Evolutionary conservation across 805 yeast species (phyloP), one percentile per base, ranked within the genome.

Genomic region (Nakazawaea ishiwadae): DNA sequence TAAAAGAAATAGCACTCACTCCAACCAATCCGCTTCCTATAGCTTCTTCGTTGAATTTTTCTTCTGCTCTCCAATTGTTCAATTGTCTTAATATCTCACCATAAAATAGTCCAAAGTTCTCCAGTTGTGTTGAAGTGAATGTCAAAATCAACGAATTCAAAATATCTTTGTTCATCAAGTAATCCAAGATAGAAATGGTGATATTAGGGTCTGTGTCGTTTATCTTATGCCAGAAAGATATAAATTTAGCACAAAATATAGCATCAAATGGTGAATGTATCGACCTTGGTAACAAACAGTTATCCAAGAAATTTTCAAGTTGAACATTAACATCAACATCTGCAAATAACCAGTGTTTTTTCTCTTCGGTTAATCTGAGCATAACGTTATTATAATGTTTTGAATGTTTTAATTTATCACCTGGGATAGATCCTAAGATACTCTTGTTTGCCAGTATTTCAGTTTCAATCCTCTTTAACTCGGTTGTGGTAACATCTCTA

Each of bases 251-350:
- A 27, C 79, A 60, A 54, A 65, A 90, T 0, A 84, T 66, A 0
- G 96, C 95, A 62, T 89, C 97, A 47, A 81, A 75, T 0, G 95
- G 79, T 0, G 96, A 85, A 48, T 83, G 88, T 2, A 83, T 58
- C 3, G 81, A 71, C 48, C 97, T 68, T 9, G 96, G 96, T 10
- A 89, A 59, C 5, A 87, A 51, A 58, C 96, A 87, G 40, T 60
- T 57, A 46, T 81, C 81, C 27, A 87, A 54, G 36, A 87, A 75
- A 1, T 60, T 41, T 37, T 17, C 37, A 19, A 42, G 7, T 40
- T 37, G 31, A 1, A 16, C 40, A 3, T 44, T 44, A 0, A 40
- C 28, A 31, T 52, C 54, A 3, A 11, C 40, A 6, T 27, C 39
- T 26, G 51, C 24, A 1, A 27, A 6, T 46, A 78, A 75, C 81